Evolutionary conservation across 1,284 basidiomycete genomes (phyloP), one percentile per base, ranked within the genome.

Genomic region (Singerocomus inundabilis): DNA sequence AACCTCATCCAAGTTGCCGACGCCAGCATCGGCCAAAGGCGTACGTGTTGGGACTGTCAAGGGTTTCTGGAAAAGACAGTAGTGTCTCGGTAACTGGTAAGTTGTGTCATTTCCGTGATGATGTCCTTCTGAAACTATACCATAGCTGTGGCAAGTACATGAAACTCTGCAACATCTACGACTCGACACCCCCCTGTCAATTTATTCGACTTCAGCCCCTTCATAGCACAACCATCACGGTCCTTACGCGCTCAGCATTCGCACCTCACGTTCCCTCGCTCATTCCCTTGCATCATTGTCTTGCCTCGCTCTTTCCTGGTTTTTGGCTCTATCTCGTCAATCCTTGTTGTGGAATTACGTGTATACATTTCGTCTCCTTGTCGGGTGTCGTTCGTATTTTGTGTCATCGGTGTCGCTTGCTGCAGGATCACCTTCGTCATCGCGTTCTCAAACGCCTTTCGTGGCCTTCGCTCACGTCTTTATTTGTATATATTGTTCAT

Each of bases 271-370:
- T 33, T 62, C 52, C 6, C 54, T 59, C 34, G 9, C 32, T 36
- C 40, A 16, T 46, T 40, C 30, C 8, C 55, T 24, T 13, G 40
- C 55, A 47, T 48, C 45, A 34, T 33, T 37, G 6, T 41, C 38
- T 45, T 47, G 38, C 33, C 33, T 48, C 47, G 16, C 48, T 52
- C 45, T 37, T 48, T 57, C 32, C 35, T 32, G 40, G 51, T 16
- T 40, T 53, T 46, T 42, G 30, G 52, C 48, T 53, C 44, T 16
- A 18, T 46, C 63, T 41, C 43, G 54, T 57, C 64, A 44, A 54
- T 42, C 55, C 39, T 36, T 64, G 63, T 69, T 64, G 63, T 64
- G 66, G 66, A 59, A 64, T 55, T 64, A 69, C 50, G 54, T 67
- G 67, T 64, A 68, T 47, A 68, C 63, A 62, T 48, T 50, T 58